These are phyloP conservation scores for Suillus occidentalis DNA, from an alignment of 768 basidiomycete genomes.

Conservation along the genomic window DNA sequence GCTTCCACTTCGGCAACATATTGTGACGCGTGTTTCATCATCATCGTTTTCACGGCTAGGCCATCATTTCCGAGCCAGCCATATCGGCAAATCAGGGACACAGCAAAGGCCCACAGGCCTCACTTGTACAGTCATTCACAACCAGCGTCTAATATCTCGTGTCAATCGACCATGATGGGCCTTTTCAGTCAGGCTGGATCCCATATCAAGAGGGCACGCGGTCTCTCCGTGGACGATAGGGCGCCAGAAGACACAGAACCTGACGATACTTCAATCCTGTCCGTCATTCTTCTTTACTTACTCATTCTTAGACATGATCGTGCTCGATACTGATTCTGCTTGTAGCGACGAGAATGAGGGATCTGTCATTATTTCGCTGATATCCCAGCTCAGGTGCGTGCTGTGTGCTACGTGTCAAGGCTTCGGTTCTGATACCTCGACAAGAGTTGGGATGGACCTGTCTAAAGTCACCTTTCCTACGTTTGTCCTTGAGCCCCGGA, in stretches of 20 bases:
- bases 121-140: not conserved
- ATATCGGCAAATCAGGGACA: constrained; percentile 3
- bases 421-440: constrained; percentile 3
- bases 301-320: constrained; percentile 33
- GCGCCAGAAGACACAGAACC: constrained; percentile 81
- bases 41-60: not conserved
- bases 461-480: constrained; percentile 91
- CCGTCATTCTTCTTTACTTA: constrained; percentile 38
- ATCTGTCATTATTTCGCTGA: constrained; percentile 82
- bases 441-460: constrained; percentile 95
- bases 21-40: constrained; percentile 3
- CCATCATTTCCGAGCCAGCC: not conserved
- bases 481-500: constrained; percentile 95
- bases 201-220: constrained; percentile 68
- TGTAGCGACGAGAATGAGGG: constrained; percentile 90
- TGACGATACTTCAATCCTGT: constrained; percentile 90
- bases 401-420: constrained; percentile 1
- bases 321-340: constrained; percentile 35
- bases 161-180: constrained; percentile 62
- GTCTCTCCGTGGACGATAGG: constrained; percentile 62
- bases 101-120: constrained; percentile 1
- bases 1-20: not conserved
- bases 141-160: constrained; percentile 3
- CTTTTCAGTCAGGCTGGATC: constrained; percentile 71
- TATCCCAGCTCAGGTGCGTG: constrained; percentile 81